Evolutionary conservation across 139 green algal species (phyloP), one percentile per base, ranked within the genome.

Genomic region (Chlamydomonas sp.): DNA sequence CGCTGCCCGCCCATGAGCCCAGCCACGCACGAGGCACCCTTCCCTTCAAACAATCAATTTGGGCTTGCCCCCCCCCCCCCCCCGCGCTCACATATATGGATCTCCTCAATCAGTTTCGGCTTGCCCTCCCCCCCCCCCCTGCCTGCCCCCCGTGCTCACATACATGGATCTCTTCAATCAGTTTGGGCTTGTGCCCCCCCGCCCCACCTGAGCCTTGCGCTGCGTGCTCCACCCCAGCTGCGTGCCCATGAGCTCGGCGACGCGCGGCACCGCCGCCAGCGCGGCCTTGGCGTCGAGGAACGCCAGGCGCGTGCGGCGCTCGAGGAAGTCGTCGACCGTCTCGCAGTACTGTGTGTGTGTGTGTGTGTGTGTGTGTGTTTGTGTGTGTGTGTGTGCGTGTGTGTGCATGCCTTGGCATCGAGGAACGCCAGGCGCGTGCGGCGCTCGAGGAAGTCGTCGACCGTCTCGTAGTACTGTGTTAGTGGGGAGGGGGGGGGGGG

Each of bases 391-490:
- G 13, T 54, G 20, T 13, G 43, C 20, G 43, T 13, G 43, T 54
- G 43, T 54, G 20, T 13, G 43, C 20, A 26, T 54, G 43, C 20
- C 20, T 54, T 54, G 1, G 80, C 83, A 68, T 99, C 95, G 48
- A 98, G 72, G 81, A 98, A 99, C 0, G 91, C 92, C 5, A 99
- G 81, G 20, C 95, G 87, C 0, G 89, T 97, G 38, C 95, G 79
- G 2, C 93, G 77, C 0, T 86, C 84, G 10, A 99, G 61, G 73
- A 98, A 99, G 77, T 99, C 95, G 47, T 90, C 84, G 29, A 91
- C 82, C 5, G 83, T 91, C 70, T 87, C 73, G 76, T 92, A 98
- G 65, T 89, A 94, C 84, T 99, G 43, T 54, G 43, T 54, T 26
- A 20, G 13, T 54, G 13, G 43, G 43, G n/a, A n/a, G n/a, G n/a